Evolutionary conservation across 768 basidiomycete species (phyloP).

Genomic region (Pholiota microspora): DNA sequence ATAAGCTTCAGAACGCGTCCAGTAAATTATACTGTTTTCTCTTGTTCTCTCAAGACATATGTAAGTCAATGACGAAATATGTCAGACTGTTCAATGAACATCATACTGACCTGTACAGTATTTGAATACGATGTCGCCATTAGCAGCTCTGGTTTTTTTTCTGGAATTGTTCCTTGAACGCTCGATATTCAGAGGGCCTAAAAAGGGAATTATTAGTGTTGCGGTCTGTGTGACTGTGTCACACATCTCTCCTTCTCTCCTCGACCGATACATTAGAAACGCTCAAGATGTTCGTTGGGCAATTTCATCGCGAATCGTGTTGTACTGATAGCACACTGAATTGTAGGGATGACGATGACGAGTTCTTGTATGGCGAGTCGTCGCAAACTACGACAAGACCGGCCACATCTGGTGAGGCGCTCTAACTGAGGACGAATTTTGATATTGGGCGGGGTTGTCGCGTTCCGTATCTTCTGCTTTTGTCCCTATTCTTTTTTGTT

Average conservation of each 20-base stretch:
- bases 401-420: constrained; percentile 47
- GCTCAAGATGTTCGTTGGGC: constrained; percentile 1
- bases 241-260: constrained; percentile 3
- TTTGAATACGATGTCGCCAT: too few relatives aligned
- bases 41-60: too few relatives aligned
- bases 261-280: constrained; percentile 2
- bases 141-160: too few relatives aligned
- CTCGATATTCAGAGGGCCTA: background rate
- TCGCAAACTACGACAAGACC: constrained; percentile 30
- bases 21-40: too few relatives aligned
- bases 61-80: too few relatives aligned
- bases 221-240: background rate
- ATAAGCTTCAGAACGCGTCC: too few relatives aligned
- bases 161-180: too few relatives aligned
- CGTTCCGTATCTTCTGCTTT: constrained; percentile 1
- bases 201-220: constrained; percentile 5
- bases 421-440: constrained; percentile 13
- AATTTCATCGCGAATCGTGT: background rate
- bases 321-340: background rate
- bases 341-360: constrained; percentile 75
- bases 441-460: constrained; percentile 3
- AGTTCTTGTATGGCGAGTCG: constrained; percentile 71
- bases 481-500: constrained; percentile 24
- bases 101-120: too few relatives aligned
- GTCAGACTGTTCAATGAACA: too few relatives aligned